These are phyloP conservation scores for Cryptococcus sp. DNA, from an alignment of 1,284 basidiomycete genomes.

Conservation along the genomic window DNA sequence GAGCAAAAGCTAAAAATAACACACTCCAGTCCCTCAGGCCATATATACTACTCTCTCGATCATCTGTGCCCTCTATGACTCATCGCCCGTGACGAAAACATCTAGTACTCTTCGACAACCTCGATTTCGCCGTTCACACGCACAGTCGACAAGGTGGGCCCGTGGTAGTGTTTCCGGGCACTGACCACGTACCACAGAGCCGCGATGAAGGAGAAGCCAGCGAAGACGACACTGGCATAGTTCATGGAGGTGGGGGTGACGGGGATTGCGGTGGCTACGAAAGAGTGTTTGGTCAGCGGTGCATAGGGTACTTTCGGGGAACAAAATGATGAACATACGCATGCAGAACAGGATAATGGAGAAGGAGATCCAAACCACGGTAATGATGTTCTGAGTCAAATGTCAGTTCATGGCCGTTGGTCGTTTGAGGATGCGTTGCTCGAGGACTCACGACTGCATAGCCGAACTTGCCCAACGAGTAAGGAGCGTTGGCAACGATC, in stretches of 20 bases:
- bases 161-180: conserved; percentile 36
- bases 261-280: conserved; percentile 44
- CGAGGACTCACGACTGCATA: conserved; percentile 34
- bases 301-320: background rate
- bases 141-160: conserved; percentile 26
- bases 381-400: conserved; percentile 45
- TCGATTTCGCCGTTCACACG: background rate
- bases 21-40: background rate
- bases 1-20: background rate
- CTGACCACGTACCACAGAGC: conserved; percentile 47
- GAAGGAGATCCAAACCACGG: conserved; percentile 51
- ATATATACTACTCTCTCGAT: background rate
- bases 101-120: conserved; percentile 1
- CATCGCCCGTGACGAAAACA: background rate
- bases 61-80: background rate
- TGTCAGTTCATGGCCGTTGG: background rate
- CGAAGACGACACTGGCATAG: conserved; percentile 48
- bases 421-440: background rate
- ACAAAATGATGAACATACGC: conserved; percentile 28
- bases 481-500: conserved; percentile 46
- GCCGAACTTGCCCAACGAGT: conserved; percentile 50
- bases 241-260: conserved; percentile 51
- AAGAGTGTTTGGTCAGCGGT: background rate
- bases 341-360: conserved; percentile 52
- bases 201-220: conserved; percentile 45